phyloP scores from a whole-genome alignment of 2,329 filamentous ascomycete species.

The Aspergillus caelatus region DNA sequence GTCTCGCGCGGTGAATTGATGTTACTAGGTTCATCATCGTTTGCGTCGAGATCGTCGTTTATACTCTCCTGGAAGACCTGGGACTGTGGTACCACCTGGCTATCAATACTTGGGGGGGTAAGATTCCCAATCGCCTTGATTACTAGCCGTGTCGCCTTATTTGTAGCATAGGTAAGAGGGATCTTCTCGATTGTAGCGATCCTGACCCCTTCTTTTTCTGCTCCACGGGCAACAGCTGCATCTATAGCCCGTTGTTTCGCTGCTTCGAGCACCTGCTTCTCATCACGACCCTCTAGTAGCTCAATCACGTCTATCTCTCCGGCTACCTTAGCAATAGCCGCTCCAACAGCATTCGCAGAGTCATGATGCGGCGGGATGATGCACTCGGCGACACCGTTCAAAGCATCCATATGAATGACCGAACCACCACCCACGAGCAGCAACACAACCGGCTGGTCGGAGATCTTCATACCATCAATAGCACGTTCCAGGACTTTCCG shows the following conservation, averaged over 20 bases:
- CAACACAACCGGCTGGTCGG: constrained; percentile 34
- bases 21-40: neutral
- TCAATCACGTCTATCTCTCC: neutral
- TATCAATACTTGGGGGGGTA: constrained; percentile 32
- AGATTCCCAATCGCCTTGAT: constrained; percentile 48
- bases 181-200: constrained; percentile 41
- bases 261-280: neutral
- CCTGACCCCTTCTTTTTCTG: constrained; percentile 37
- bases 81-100: too few relatives aligned
- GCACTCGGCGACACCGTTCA: neutral
- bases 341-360: constrained; percentile 68
- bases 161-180: constrained; percentile 38
- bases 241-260: neutral
- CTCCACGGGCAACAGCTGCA: constrained; percentile 26
- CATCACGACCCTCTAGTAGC: constrained; percentile 32
- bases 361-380: constrained; percentile 27
- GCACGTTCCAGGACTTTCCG: neutral
- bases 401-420: neutral
- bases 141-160: constrained; percentile 27
- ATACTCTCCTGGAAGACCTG: constrained; percentile 11
- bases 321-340: constrained; percentile 63
- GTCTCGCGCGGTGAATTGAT: neutral
- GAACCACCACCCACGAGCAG: constrained; percentile 66
- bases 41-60: neutral
- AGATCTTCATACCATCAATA: neutral